Evolutionary conservation across 345 rosid species (phyloP).

Genomic region (Camelina neglecta): DNA sequence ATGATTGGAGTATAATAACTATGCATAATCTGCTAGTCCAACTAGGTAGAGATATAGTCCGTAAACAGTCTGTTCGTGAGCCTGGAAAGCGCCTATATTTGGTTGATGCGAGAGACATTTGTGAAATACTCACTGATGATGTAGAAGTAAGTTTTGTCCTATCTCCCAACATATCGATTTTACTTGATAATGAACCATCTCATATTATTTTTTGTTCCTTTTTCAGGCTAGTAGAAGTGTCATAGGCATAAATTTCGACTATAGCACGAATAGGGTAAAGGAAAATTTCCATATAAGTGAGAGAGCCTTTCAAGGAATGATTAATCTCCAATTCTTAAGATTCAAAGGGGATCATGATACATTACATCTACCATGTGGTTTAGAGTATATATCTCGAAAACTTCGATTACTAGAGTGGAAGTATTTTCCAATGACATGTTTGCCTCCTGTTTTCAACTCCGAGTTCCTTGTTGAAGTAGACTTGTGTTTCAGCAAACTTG

Average conservation of each 20-base stretch:
- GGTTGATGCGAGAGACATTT: not conserved
- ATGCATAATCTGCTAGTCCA: not conserved
- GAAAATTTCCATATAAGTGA: not conserved
- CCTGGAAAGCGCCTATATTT: not conserved
- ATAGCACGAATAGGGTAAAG: rapidly evolving
- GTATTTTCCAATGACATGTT: not conserved
- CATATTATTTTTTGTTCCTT: not conserved
- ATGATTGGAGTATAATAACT: rapidly evolving
- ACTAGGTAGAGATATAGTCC: slow-evolving; percentile 4
- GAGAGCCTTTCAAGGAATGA: slow-evolving; percentile 11
- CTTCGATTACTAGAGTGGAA: not conserved
- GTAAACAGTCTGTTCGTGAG: not conserved
- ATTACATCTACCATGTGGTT: not conserved
- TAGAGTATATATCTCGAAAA: not conserved
- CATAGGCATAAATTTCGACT: not conserved
- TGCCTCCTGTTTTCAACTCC: not conserved
- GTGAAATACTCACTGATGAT: not conserved
- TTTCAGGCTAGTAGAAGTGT: slow-evolving; percentile 1
- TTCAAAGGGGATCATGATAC: rapidly evolving
- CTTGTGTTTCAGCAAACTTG: not conserved
- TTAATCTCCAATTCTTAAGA: not conserved
- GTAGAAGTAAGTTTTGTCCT: not conserved
- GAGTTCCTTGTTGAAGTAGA: not conserved
- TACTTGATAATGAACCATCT: not conserved
- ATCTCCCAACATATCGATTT: not conserved